These are phyloP conservation scores for Aureobasidium mangrovei DNA, from an alignment of 2,329 filamentous ascomycete genomes.

Conservation along the genomic window DNA sequence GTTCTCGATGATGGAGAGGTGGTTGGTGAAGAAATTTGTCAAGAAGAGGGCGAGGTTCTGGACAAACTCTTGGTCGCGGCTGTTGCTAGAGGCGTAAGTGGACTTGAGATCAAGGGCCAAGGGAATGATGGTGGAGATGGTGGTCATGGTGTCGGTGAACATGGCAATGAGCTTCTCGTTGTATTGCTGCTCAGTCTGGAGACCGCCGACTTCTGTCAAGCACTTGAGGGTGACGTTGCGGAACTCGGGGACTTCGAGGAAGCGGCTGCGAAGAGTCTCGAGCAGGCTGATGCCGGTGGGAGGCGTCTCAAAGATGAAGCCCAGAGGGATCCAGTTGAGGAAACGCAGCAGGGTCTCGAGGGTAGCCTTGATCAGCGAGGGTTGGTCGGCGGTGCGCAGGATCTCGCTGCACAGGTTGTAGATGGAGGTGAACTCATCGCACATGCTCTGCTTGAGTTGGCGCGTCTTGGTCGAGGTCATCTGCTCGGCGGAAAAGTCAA, in stretches of 20 bases:
- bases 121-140: conserved; percentile 88
- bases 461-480: conserved; percentile 98
- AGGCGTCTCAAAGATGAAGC: conserved; percentile 96
- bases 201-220: conserved; percentile 89
- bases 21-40: conserved; percentile 93
- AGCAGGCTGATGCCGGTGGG: conserved; percentile 56
- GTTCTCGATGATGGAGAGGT: conserved; percentile 88
- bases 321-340: conserved; percentile 97
- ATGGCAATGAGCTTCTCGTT: conserved; percentile 95
- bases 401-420: conserved; percentile 97
- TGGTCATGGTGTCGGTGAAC: conserved; percentile 94
- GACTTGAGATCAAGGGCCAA: conserved; percentile 80
- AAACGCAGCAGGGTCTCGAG: conserved; percentile 92
- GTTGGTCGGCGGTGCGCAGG: conserved; percentile 77
- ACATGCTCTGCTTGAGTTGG: conserved; percentile 97
- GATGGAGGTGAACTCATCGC: conserved; percentile 94
- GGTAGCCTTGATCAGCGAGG: conserved; percentile 88
- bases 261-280: conserved; percentile 84
- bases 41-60: conserved; percentile 94
- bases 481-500: conserved; percentile 96
- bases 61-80: conserved; percentile 92
- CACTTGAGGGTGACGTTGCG: conserved; percentile 95
- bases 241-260: conserved; percentile 88
- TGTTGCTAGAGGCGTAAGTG: conserved; percentile 86
- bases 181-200: conserved; percentile 80